Evolutionary conservation across 1,139 yeast species (phyloP).

Genomic region (Candida sanyaensis): DNA sequence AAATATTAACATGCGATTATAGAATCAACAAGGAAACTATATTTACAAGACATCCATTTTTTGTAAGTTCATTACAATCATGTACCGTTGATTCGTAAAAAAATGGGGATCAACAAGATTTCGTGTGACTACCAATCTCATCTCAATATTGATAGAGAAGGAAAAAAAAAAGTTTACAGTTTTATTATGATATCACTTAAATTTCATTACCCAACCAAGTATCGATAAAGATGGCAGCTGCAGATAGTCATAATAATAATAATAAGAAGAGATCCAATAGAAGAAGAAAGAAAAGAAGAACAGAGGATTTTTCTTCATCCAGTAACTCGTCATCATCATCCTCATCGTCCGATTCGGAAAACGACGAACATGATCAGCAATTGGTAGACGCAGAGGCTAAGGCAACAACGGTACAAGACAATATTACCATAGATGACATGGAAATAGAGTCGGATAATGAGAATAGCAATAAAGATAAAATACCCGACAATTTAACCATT

Average conservation of each 20-base stretch:
- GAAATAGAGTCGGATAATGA: slow-evolving; percentile 45
- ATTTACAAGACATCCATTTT: too few species aligned
- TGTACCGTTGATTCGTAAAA: not conserved
- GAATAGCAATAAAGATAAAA: slow-evolving; percentile 12
- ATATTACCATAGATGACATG: slow-evolving; percentile 37
- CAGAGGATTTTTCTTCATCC: slow-evolving; percentile 54
- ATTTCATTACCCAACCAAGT: not conserved
- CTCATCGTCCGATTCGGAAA: slow-evolving; percentile 20
- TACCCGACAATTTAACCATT: slow-evolving; percentile 20
- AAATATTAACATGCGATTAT: too few species aligned
- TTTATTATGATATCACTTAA: too few species aligned
- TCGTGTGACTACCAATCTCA: not conserved
- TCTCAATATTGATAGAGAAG: not conserved
- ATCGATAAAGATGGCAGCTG: slow-evolving; percentile 2
- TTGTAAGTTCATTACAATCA: not conserved
- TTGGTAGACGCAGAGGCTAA: slow-evolving; percentile 1
- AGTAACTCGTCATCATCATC: slow-evolving; percentile 52
- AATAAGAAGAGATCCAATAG: slow-evolving; percentile 25
- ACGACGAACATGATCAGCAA: slow-evolving; percentile 10
- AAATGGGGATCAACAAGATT: not conserved
- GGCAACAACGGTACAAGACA: slow-evolving; percentile 7
- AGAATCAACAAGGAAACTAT: too few species aligned
- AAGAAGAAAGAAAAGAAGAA: slow-evolving; percentile 79
- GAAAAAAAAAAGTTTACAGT: not conserved
- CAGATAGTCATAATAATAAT: slow-evolving; percentile 5